Evolutionary conservation across 129 eudicot species (phyloP).

Genomic region (Tagetes erecta): DNA sequence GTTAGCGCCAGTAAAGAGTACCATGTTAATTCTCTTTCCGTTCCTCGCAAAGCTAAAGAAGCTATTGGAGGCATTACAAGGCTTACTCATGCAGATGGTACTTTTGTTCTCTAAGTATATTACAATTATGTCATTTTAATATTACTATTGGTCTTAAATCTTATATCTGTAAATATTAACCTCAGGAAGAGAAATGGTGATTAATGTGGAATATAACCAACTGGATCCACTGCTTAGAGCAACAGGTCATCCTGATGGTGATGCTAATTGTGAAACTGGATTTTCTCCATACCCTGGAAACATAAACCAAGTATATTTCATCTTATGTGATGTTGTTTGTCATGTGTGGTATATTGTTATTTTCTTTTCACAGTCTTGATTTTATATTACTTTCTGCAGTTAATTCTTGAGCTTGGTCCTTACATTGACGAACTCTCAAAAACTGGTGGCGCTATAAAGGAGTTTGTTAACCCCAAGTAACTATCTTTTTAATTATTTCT

Average conservation of each 20-base stretch:
- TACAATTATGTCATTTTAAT: neutral
- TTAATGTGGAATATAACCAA: constrained; percentile 98
- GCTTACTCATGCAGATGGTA: constrained; percentile 94
- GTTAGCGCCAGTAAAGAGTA: constrained; percentile 78
- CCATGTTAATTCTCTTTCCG: constrained; percentile 96
- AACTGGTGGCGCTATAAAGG: constrained; percentile 91
- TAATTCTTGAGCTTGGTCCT: constrained; percentile 85
- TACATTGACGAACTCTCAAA: constrained; percentile 85
- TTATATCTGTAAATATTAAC: constrained; percentile 7
- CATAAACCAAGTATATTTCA: constrained; percentile 66
- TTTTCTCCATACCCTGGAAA: constrained; percentile 98
- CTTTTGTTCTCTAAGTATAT: constrained; percentile 10
- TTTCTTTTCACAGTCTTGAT: constrained; percentile 19
- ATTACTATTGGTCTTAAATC: neutral
- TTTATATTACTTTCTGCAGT: constrained; percentile 43
- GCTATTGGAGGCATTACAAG: constrained; percentile 97
- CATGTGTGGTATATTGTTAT: neutral
- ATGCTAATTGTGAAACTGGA: constrained; percentile 83
- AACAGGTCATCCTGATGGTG: constrained; percentile 90
- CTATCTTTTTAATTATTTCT: neutral
- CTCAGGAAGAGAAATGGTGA: constrained; percentile 94
- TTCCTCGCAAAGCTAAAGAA: constrained; percentile 96
- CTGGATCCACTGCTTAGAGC: constrained; percentile 97
- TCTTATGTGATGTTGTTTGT: neutral
- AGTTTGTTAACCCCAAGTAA: constrained; percentile 96